Base-by-base conservation (phyloP, 352 stramenopile genomes). In the Plasmopara viticola region DNA sequence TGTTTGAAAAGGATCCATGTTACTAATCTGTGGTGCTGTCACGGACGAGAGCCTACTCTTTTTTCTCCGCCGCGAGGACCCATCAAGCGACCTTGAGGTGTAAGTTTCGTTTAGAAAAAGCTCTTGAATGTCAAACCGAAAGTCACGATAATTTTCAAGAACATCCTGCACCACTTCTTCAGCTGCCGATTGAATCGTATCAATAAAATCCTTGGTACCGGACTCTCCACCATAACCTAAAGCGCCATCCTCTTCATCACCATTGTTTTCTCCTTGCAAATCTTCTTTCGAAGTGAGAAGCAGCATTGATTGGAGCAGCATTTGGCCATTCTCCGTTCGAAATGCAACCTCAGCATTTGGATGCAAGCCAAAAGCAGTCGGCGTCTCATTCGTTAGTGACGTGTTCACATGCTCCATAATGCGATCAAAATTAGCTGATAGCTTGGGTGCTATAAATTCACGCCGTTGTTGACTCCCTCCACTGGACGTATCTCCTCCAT, bases 271-370 rank as follows among this genome's bases (percentile, higher is more conserved):
- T 10, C 69, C 68, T 10, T 61, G 49, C 0, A 25, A 20, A 58
- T 70, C 54, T 20, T 82, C 65, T 38, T 85, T 72, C 6, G 57
- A 66, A 10, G 67, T 70, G 12, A 97, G 68, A 6, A 91, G 49
- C n/a, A 96, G 40, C 35, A 96, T 80, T 9, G 82, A 78, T 50
- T 78, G 58, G 37, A 96, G 68, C 17, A 97, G 60, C 8, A 71
- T 66, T 17, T 95, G 82, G 0, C 84, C 87, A 37, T 79, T 73
- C 9, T 90, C 72, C 9, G 88, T 97, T 17, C 87, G 82, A 57
- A 97, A 97, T 14, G 81, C 84, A 12, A 97, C 93, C 58, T 97
- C 90, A 6, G 89, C 86, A 62, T 97, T 97, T n/a, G 90, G 85
- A 50, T 97, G 90, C 39, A 97, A 41, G 0, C 89, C 89, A 71